Evolutionary conservation across 768 basidiomycete genomes (phyloP).

Genomic region (Crucibulum laeve): DNA sequence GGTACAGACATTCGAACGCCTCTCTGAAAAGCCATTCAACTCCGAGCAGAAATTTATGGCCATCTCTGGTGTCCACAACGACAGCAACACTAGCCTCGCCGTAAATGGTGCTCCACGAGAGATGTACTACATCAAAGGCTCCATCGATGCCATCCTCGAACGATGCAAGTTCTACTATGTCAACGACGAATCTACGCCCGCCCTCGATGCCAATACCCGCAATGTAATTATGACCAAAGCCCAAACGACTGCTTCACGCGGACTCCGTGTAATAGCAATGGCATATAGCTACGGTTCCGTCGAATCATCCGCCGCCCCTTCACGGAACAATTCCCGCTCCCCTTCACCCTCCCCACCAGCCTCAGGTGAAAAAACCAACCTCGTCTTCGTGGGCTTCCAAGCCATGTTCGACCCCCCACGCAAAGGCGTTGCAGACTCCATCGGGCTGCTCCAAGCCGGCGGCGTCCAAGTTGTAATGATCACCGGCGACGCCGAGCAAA

Average conservation of each 20-base stretch:
- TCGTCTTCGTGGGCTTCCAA: slow-evolving; percentile 90
- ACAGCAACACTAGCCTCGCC: slow-evolving; percentile 15
- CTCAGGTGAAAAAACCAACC: slow-evolving; percentile 38
- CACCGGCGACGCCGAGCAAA: slow-evolving; percentile 91
- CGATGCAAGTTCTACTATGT: slow-evolving; percentile 89
- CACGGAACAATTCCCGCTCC: slow-evolving; percentile 21
- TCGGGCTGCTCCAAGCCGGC: slow-evolving; percentile 72
- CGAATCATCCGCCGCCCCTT: slow-evolving; percentile 30
- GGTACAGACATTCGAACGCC: slow-evolving; percentile 58
- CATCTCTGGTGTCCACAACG: slow-evolving; percentile 68
- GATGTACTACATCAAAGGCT: slow-evolving; percentile 88
- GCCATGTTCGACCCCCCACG: slow-evolving; percentile 96
- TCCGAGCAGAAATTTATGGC: slow-evolving; percentile 96
- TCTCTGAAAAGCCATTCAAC: slow-evolving; percentile 84
- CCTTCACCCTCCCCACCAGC: slow-evolving; percentile 16
- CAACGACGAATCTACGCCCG: slow-evolving; percentile 82
- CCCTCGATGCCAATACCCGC: slow-evolving; percentile 65
- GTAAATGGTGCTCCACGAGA: slow-evolving; percentile 46
- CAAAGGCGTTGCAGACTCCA: slow-evolving; percentile 89
- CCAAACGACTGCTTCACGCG: slow-evolving; percentile 63
- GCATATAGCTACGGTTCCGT: slow-evolving; percentile 77
- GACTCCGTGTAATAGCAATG: slow-evolving; percentile 87
- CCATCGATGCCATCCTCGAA: slow-evolving; percentile 83
- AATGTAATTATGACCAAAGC: slow-evolving; percentile 70
- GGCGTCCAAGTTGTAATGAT: slow-evolving; percentile 99